Percentiles rank a stretch among this genome's conserved stretches.
These are phyloP conservation scores for Globisporangium emineosum DNA, from an alignment of 352 stramenopile species.

Conservation along the genomic window DNA sequence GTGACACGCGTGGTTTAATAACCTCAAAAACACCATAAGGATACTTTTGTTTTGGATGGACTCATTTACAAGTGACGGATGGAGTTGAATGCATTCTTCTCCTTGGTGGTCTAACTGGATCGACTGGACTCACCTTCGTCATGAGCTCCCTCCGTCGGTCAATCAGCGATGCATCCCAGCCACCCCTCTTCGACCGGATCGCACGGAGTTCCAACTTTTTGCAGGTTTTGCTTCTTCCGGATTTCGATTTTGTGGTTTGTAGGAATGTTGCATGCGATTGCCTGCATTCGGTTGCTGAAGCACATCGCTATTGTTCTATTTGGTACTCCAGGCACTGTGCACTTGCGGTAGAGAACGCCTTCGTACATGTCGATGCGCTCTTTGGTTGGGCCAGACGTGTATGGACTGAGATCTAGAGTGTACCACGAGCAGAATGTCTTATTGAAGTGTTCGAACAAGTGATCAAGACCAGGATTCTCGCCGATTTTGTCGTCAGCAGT, in stretches of 20 bases:
- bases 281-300: conserved; percentile 7
- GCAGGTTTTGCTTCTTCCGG: conserved; percentile 8
- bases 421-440: not conserved
- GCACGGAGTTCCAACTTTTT: not conserved
- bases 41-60: too few relatives aligned
- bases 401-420: not conserved
- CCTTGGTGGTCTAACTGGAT: too few relatives aligned
- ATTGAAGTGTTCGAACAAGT: not conserved
- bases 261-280: not conserved
- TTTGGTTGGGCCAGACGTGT: not conserved
- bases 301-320: conserved; percentile 4
- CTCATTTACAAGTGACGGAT: too few relatives aligned
- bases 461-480: not conserved
- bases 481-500: not conserved
- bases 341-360: conserved; percentile 8
- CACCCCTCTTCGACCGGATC: conserved; percentile 13
- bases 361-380: not conserved
- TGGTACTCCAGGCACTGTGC: not conserved
- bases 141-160: not conserved
- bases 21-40: too few relatives aligned
- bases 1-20: too few relatives aligned
- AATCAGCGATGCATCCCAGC: conserved; percentile 7
- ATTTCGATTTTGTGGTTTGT: not conserved
- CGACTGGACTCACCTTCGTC: too few relatives aligned
- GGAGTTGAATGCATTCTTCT: not conserved